Base-by-base conservation (phyloP, 768 basidiomycete genomes). In the Gymnopilus dilepis region DNA sequence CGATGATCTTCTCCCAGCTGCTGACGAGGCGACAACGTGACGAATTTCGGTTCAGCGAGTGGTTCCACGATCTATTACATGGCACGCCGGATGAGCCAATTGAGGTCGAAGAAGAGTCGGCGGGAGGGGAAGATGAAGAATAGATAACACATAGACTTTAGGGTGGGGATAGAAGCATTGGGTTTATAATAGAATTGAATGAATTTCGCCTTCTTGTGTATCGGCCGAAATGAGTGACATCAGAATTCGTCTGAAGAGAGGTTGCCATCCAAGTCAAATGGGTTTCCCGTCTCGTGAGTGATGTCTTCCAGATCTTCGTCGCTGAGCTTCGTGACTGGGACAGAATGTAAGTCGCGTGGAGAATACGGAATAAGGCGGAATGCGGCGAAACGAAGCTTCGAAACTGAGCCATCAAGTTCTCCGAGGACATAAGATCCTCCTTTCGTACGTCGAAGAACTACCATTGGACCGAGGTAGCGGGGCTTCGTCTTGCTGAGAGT, bases 401-500 rank as follows among this genome's bases (percentile, higher is more conserved):
- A 73, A 9, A 76, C 42, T 0, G 73, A 50, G 0, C 76, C 73
- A 48, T 76, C 73, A 3, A 76, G 65, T 50, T 77, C 75, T 2
- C 66, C 65, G 0, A 78, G 59, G 4, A 73, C 63, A 38, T 76
- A 78, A 0, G 73, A 70, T 2, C 75, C 74, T 1, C 73, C 72
- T 9, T 40, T 48, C 7, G 70, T 74, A 5, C 66, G 63, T 12
- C 61, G 30, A 4, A 78, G 48, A 0, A 81, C 75, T 0, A 74
- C 61, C 59, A 74, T 73, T 0, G 78, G 79, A n/a, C 79, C 80
- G 13, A 76, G 47, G 59, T 79, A 82, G 2, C 74, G 56, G 0
- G 72, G 70, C n/a, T 70, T 69, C 1, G 71, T 72, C 1, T 63
- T 42, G 22, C 67, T 67, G 0, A 76, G 58, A 0, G 72, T 64